phyloP scores from a whole-genome alignment of 148 eudicot genomes.

The Silene uniflora region DNA sequence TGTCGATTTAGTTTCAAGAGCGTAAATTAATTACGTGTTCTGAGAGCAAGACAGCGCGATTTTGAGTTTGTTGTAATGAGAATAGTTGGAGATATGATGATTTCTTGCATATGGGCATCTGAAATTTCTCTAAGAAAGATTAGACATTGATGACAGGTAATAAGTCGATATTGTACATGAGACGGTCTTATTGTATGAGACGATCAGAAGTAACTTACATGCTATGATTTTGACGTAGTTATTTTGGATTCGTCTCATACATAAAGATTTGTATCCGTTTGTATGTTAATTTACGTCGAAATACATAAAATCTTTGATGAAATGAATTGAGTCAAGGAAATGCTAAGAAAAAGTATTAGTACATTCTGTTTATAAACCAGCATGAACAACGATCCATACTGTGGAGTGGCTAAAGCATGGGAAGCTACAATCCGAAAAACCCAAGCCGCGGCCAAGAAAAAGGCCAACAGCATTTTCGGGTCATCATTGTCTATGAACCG shows the following conservation, averaged over 20 bases:
- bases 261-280: not conserved
- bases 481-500: constrained; percentile 58
- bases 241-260: not conserved
- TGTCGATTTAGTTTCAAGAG: not conserved
- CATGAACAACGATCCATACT: constrained; percentile 29
- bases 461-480: constrained; percentile 86
- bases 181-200: constrained; percentile 9
- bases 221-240: not conserved
- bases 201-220: constrained; percentile 4
- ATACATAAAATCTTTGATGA: not conserved
- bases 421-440: constrained; percentile 87
- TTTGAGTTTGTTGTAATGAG: constrained; percentile 10
- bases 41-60: not conserved
- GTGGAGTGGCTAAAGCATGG: constrained; percentile 82
- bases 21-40: not conserved
- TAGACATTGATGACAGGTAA: constrained; percentile 15
- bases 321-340: not conserved
- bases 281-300: not conserved
- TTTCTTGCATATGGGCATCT: constrained; percentile 13
- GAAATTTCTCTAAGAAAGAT: constrained; percentile 8
- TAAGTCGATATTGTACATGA: not conserved
- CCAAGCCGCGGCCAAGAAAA: constrained; percentile 76
- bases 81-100: constrained; percentile 19
- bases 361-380: constrained; percentile 9
- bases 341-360: constrained; percentile 8